Evolutionary conservation across 805 yeast species (phyloP).

Genomic region (Teunomyces aglyptinius): DNA sequence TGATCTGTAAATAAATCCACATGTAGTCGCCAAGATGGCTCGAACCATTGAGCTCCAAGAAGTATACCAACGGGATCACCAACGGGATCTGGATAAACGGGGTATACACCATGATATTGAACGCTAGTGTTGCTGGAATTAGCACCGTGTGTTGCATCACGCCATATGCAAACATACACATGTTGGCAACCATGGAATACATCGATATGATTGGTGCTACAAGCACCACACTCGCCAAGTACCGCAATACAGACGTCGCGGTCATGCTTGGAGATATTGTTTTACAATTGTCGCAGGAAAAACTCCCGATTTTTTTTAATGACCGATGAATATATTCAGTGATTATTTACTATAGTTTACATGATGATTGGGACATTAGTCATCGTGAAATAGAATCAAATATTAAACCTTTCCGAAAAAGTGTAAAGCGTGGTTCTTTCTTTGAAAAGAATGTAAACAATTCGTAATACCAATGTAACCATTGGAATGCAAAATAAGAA

Average conservation of each 20-base stretch:
- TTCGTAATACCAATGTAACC: neutral
- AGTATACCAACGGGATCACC: slow-evolving; percentile 9
- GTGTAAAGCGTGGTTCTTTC: neutral
- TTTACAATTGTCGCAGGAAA: neutral
- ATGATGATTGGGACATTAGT: neutral
- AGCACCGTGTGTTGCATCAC: slow-evolving; percentile 4
- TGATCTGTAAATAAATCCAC: slow-evolving; percentile 12
- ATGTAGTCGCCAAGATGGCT: slow-evolving; percentile 1
- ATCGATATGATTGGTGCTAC: neutral
- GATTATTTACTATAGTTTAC: neutral
- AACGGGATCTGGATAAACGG: slow-evolving; percentile 13
- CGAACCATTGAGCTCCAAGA: slow-evolving; percentile 11
- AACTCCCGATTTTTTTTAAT: neutral
- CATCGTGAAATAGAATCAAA: neutral
- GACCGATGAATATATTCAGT: neutral
- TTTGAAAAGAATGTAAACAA: neutral
- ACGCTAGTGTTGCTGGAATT: slow-evolving; percentile 8
- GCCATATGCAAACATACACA: neutral
- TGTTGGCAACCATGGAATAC: neutral
- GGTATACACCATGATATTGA: slow-evolving; percentile 10
- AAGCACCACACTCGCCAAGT: neutral
- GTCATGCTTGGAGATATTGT: neutral
- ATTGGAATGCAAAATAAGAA: neutral
- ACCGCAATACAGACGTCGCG: neutral
- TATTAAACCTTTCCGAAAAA: neutral